These are phyloP conservation scores for Trametes coccinea DNA, from an alignment of 768 basidiomycete species.

Conservation along the genomic window DNA sequence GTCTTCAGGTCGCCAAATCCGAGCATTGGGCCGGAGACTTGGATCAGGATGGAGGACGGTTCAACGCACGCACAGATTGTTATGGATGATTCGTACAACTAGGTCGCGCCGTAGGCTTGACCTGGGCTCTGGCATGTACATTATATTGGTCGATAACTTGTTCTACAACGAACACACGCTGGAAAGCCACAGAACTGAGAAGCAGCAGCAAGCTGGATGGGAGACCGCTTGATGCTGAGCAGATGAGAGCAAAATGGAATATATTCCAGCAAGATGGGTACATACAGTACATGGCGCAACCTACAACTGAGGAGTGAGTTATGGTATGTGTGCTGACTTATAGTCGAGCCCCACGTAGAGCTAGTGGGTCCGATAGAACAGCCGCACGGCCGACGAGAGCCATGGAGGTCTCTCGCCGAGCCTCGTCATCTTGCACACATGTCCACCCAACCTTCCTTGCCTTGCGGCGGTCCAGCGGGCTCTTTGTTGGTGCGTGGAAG, in stretches of 20 bases:
- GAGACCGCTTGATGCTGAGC: no score
- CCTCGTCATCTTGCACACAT: conserved; percentile 17
- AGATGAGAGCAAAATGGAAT: no score
- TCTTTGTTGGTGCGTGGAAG: conserved; percentile 16
- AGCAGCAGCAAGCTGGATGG: no score
- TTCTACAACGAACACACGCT: no score
- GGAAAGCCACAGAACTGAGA: no score
- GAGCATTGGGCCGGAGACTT: conserved; percentile 50
- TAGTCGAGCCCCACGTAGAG: conserved; percentile 11
- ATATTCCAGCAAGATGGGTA: no score
- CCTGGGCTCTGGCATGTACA: no score
- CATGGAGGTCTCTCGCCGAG: neutral
- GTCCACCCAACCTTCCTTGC: conserved; percentile 20
- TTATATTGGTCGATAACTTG: no score
- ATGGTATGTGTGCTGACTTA: conserved; percentile 10
- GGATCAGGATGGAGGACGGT: conserved; percentile 65
- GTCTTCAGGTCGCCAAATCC: conserved; percentile 55
- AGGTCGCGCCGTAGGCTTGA: neutral
- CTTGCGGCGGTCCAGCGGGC: conserved; percentile 22
- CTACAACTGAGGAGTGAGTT: neutral
- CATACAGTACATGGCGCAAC: neutral
- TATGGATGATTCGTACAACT: conserved; percentile 45
- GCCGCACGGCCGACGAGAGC: conserved; percentile 11
- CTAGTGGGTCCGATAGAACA: conserved; percentile 16
- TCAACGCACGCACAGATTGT: conserved; percentile 54